Conservation (phyloP, 139 green algal genomes). For the Volvox africanus region DNA sequence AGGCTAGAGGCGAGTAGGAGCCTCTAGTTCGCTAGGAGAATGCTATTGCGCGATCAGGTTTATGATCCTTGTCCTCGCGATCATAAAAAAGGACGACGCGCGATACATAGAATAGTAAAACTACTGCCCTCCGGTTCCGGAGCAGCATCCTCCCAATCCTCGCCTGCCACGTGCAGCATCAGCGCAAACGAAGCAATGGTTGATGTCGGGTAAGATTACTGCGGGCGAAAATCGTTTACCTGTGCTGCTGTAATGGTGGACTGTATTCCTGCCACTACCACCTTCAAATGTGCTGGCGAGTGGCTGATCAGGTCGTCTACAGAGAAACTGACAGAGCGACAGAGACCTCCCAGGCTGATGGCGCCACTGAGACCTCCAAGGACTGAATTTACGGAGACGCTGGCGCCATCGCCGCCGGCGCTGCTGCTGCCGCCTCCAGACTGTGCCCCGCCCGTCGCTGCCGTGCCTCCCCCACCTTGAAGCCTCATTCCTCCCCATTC, state of each 20-base stretch:
- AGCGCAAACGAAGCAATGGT: no score
- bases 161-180: no score
- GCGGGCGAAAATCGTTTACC: not conserved
- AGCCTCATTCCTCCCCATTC: slow-evolving; percentile 41
- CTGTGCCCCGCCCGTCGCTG: not conserved
- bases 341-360: slow-evolving; percentile 6
- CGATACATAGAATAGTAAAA: no score
- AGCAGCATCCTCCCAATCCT: no score
- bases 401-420: not conserved
- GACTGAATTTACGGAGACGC: not conserved
- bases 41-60: no score
- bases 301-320: slow-evolving; percentile 27
- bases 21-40: no score
- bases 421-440: not conserved
- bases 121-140: no score
- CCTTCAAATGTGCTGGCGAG: slow-evolving; percentile 26
- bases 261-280: slow-evolving; percentile 41
- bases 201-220: no score
- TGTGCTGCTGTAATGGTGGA: slow-evolving; percentile 24
- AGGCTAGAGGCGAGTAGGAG: no score
- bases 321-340: not conserved
- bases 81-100: no score
- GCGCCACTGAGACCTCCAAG: not conserved
- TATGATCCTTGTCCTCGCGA: no score
- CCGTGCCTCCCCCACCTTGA: not conserved